phyloP scores from a whole-genome alignment of 768 basidiomycete genomes.

The Rhizopogon sp. region DNA sequence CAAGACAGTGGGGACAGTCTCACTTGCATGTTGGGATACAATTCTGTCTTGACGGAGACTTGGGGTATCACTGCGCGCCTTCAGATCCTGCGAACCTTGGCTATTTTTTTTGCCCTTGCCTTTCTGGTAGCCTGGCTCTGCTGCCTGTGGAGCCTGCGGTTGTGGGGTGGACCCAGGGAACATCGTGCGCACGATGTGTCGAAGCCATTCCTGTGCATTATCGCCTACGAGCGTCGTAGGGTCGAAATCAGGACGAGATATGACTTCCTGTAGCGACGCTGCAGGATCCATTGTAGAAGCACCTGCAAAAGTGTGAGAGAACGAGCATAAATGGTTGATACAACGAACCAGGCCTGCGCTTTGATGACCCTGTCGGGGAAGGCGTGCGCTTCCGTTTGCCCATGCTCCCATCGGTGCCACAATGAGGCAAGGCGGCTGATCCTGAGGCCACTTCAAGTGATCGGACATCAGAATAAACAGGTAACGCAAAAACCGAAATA shows the following conservation, averaged over 20 bases:
- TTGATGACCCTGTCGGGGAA: constrained; percentile 31
- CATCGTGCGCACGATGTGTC: constrained; percentile 50
- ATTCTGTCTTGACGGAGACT: too few species aligned
- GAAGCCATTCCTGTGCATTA: constrained; percentile 52
- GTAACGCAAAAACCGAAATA: constrained; percentile 58
- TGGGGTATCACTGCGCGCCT: too few species aligned
- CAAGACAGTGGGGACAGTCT: background rate
- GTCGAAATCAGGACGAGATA: constrained; percentile 20
- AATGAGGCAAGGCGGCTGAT: background rate
- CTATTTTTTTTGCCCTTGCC: constrained; percentile 9
- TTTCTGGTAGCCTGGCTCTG: constrained; percentile 4
- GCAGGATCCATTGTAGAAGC: background rate
- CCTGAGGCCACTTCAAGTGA: background rate
- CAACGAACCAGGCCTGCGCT: constrained; percentile 17
- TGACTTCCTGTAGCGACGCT: constrained; percentile 16
- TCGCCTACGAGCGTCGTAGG: constrained; percentile 33
- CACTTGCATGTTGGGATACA: background rate
- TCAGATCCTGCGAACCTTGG: too few species aligned
- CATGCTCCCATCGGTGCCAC: background rate
- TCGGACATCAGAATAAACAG: constrained; percentile 26
- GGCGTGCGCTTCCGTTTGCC: constrained; percentile 41
- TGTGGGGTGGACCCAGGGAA: constrained; percentile 41
- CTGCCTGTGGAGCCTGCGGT: constrained; percentile 2
- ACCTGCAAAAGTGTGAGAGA: background rate
- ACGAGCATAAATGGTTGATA: background rate